phyloP scores from a whole-genome alignment of 495 filamentous ascomycete genomes.

The Hyphodiscus hymeniophilus region DNA sequence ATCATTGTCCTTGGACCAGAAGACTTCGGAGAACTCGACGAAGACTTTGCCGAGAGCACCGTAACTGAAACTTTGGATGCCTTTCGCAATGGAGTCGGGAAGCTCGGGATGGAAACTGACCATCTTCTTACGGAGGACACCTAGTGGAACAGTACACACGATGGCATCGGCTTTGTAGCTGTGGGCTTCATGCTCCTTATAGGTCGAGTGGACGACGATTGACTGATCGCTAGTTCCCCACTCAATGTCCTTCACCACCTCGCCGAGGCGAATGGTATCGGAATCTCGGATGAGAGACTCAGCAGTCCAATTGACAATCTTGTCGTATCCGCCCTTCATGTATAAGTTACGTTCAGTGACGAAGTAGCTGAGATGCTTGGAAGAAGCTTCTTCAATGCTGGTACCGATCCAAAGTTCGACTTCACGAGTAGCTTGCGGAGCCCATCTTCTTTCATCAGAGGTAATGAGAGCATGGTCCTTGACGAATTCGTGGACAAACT shows the following conservation, averaged over 20 bases:
- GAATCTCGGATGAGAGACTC: constrained; percentile 9
- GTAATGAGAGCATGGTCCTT: constrained; percentile 10
- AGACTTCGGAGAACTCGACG: constrained; percentile 15
- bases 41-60: constrained; percentile 16
- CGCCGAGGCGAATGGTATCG: constrained; percentile 9
- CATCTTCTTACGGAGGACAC: constrained; percentile 10
- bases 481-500: constrained; percentile 14
- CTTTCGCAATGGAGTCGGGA: constrained; percentile 4
- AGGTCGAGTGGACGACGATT: constrained; percentile 1
- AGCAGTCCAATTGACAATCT: constrained; percentile 18
- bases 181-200: background rate
- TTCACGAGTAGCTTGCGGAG: constrained; percentile 15
- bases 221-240: constrained; percentile 9
- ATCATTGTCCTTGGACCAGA: constrained; percentile 18
- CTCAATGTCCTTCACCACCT: constrained; percentile 9
- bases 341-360: constrained; percentile 17
- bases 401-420: constrained; percentile 18
- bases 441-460: constrained; percentile 12
- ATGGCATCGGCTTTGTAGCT: constrained; percentile 10
- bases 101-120: constrained; percentile 8
- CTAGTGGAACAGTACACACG: constrained; percentile 13
- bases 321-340: constrained; percentile 18
- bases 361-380: constrained; percentile 15
- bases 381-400: constrained; percentile 11
- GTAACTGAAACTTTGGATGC: constrained; percentile 11